These are phyloP conservation scores for Nadsonia commutata DNA, from an alignment of 1,139 yeast genomes.

Conservation along the genomic window DNA sequence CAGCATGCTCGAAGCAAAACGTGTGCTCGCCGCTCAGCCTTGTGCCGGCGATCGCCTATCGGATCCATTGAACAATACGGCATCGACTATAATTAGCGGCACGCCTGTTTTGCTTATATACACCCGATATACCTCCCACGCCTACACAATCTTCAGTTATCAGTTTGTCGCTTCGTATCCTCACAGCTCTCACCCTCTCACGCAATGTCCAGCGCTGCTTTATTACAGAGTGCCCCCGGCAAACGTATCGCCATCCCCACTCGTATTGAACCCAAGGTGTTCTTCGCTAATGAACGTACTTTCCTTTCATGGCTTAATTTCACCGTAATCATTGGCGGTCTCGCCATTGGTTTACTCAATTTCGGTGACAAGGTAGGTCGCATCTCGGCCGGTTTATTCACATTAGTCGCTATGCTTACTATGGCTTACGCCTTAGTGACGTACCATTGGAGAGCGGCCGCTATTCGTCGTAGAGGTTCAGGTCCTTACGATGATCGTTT, in stretches of 20 bases:
- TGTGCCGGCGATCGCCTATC: no score
- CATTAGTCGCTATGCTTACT: conserved; percentile 86
- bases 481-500: conserved; percentile 98
- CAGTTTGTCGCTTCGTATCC: neutral
- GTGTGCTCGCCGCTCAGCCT: no score
- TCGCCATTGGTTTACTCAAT: conserved; percentile 88
- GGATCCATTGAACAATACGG: no score
- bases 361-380: conserved; percentile 92
- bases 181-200: neutral
- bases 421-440: conserved; percentile 92
- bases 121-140: no score
- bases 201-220: conserved; percentile 44
- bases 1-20: no score
- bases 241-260: conserved; percentile 97
- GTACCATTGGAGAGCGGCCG: conserved; percentile 99
- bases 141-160: no score
- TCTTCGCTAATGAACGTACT: conserved; percentile 91
- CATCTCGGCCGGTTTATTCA: conserved; percentile 85
- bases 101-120: no score
- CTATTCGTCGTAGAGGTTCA: conserved; percentile 90
- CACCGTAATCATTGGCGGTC: conserved; percentile 91
- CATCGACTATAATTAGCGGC: no score
- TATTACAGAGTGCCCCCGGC: conserved; percentile 50
- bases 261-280: conserved; percentile 95
- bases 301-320: conserved; percentile 95